phyloP scores from a whole-genome alignment of 352 stramenopile species.

The Pseudoperonospora humuli region DNA sequence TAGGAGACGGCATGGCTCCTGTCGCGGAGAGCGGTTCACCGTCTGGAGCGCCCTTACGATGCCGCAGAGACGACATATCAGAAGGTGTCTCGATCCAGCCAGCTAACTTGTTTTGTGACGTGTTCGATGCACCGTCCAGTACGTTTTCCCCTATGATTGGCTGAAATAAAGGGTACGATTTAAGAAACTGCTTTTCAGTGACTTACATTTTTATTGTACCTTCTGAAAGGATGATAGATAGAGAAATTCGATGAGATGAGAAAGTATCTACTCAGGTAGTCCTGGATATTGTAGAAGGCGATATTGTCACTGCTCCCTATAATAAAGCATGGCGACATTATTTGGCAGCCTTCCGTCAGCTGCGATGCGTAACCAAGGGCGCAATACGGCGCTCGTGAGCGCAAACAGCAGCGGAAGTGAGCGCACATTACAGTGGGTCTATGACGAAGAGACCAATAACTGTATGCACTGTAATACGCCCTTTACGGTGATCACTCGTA shows the following conservation, averaged over 20 bases:
- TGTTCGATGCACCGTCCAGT: conserved; percentile 9
- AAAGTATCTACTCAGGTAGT: too few relatives aligned
- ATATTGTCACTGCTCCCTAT: neutral
- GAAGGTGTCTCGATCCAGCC: conserved; percentile 1
- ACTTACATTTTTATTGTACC: too few relatives aligned
- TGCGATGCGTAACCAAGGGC: conserved; percentile 39
- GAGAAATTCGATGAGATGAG: too few relatives aligned
- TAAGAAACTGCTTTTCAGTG: too few relatives aligned
- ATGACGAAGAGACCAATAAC: conserved; percentile 77
- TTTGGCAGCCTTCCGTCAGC: conserved; percentile 64
- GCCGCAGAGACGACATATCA: conserved; percentile 27
- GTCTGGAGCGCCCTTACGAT: conserved; percentile 22
- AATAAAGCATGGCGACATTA: conserved; percentile 45
- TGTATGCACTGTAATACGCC: conserved; percentile 85
- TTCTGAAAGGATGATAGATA: too few relatives aligned
- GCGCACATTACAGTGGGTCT: conserved; percentile 69
- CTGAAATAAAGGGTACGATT: conserved; percentile 6
- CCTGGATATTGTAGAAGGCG: too few relatives aligned
- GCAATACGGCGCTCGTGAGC: conserved; percentile 33
- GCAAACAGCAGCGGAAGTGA: conserved; percentile 26
- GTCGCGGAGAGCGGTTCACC: conserved; percentile 7
- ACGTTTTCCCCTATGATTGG: conserved; percentile 7
- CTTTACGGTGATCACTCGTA: conserved; percentile 76
- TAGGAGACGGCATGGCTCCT: conserved; percentile 14
- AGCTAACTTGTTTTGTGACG: conserved; percentile 22